phyloP scores from a whole-genome alignment of 78 protist genomes.

The Dictyostelium intermedium region DNA sequence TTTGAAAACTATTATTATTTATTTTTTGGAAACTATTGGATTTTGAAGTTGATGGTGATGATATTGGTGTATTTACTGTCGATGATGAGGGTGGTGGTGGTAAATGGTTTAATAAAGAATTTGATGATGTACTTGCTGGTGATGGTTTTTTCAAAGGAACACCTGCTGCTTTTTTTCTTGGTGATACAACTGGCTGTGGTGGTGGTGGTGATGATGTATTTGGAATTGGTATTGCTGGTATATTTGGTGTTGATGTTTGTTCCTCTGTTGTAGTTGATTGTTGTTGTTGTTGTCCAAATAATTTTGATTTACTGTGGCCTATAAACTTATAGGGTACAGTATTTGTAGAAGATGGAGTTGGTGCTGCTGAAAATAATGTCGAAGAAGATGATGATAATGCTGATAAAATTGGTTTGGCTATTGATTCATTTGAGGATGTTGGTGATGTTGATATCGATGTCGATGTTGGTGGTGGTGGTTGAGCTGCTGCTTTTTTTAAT shows the following conservation, averaged over 20 bases:
- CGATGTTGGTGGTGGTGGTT: neutral
- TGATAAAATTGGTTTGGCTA: slow-evolving; percentile 4
- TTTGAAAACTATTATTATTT: neutral
- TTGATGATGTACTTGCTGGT: neutral
- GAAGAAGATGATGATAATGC: neutral
- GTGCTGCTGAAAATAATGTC: neutral
- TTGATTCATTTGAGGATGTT: neutral
- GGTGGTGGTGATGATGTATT: neutral
- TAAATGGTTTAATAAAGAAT: neutral
- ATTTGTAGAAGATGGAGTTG: neutral
- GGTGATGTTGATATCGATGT: neutral
- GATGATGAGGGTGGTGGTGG: neutral
- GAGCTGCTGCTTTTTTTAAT: neutral
- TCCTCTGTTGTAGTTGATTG: neutral
- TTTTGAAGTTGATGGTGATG: neutral
- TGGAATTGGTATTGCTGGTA: neutral
- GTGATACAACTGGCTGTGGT: neutral
- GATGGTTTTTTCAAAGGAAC: neutral
- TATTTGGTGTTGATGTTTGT: neutral
- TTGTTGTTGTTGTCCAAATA: neutral
- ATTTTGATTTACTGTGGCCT: neutral
- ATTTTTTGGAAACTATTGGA: neutral
- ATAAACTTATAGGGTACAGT: neutral
- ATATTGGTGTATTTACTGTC: neutral
- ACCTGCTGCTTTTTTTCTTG: neutral